Percentiles rank a stretch among this genome's conserved stretches.
Conservation (phyloP, 225 moss, liverwort and hornwort species). For the Sphagnum contortum region DNA sequence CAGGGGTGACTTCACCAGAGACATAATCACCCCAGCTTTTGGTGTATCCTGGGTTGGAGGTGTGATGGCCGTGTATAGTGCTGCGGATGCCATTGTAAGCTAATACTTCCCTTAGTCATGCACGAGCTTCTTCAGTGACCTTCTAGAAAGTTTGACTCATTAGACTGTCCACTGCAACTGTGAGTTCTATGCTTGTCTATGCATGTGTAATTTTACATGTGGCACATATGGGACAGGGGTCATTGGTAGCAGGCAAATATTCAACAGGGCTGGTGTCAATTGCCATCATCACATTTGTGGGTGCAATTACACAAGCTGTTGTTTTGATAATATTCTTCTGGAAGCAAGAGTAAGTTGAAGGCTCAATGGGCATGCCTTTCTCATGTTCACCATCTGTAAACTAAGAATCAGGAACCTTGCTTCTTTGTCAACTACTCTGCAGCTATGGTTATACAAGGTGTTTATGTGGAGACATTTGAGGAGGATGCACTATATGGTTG, state of each 20-base stretch:
- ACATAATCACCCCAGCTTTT: conserved; percentile 71
- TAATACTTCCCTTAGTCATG: background rate
- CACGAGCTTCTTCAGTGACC: too few species aligned
- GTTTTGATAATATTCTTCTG: conserved; percentile 41
- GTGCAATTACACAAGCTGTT: conserved; percentile 61
- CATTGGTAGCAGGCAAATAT: conserved; percentile 59
- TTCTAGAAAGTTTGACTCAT: too few species aligned
- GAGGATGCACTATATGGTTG: too few species aligned
- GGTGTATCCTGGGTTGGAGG: conserved; percentile 98
- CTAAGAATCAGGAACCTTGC: too few species aligned
- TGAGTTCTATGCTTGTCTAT: too few species aligned
- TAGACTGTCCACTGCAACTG: too few species aligned
- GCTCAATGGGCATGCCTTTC: too few species aligned
- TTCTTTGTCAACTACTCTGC: too few species aligned
- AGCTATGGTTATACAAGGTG: too few species aligned
- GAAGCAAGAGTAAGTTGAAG: conserved; percentile 47
- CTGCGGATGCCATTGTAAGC: conserved; percentile 73
- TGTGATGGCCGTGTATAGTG: conserved; percentile 84
- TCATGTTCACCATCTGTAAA: too few species aligned
- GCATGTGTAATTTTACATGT: too few species aligned
- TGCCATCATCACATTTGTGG: conserved; percentile 45
- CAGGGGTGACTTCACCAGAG: conserved; percentile 91
- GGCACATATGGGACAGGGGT: conserved; percentile 35
- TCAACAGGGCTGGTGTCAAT: conserved; percentile 73
- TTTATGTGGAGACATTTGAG: too few species aligned